A percentile compares a stretch with the other conserved stretches of the same genome.
Evolutionary conservation across 768 basidiomycete species (phyloP).

Genomic region (Naganishia antarctica): DNA sequence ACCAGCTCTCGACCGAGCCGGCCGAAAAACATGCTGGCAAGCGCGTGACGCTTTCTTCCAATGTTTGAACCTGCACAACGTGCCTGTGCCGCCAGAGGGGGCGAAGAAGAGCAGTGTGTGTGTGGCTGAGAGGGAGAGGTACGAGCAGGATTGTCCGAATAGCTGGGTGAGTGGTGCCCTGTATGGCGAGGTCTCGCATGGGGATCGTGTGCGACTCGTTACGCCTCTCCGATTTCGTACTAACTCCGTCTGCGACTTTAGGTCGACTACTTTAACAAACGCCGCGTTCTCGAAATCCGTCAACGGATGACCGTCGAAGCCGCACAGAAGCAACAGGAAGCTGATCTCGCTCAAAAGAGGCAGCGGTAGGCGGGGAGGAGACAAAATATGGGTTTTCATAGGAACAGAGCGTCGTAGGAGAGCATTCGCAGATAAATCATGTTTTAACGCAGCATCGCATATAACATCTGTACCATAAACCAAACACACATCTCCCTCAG

Average conservation of each 20-base stretch:
- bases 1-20: conserved; percentile 55
- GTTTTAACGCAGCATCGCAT: no score
- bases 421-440: no score
- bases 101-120: not conserved
- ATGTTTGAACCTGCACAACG: conserved; percentile 61
- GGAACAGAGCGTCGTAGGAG: no score
- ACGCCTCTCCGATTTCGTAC: no score
- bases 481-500: not conserved
- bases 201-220: no score
- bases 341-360: conserved; percentile 7
- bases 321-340: conserved; percentile 32
- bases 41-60: conserved; percentile 73
- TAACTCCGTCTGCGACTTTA: conserved; percentile 46
- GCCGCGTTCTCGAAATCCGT: conserved; percentile 60
- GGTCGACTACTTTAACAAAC: conserved; percentile 94
- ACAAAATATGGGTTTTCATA: not conserved
- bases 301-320: conserved; percentile 44
- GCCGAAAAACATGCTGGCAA: conserved; percentile 81
- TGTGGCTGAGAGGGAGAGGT: conserved; percentile 21
- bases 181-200: no score
- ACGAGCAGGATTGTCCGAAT: conserved; percentile 23
- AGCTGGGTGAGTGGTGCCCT: conserved; percentile 27
- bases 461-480: no score
- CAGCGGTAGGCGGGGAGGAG: not conserved
- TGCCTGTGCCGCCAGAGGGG: conserved; percentile 27